Evolutionary conservation across 495 filamentous ascomycete genomes (phyloP).

Genomic region (Hypoxylon crocopeplum): DNA sequence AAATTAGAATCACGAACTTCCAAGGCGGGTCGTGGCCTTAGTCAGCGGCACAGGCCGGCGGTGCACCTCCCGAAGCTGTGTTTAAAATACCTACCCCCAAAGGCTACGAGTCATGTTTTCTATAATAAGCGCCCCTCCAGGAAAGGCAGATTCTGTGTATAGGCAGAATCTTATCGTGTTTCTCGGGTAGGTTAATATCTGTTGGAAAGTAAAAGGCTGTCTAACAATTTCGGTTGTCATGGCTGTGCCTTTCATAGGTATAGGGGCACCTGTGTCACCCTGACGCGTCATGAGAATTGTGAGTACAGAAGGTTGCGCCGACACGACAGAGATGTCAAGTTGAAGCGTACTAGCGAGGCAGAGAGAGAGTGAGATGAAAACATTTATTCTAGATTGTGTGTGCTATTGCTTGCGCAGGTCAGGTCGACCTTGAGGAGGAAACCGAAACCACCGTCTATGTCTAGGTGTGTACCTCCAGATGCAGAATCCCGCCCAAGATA

Average conservation of each 20-base stretch:
- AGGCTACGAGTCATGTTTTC: neutral
- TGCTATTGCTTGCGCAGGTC: constrained; percentile 28
- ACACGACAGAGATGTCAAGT: neutral
- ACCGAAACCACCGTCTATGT: constrained; percentile 23
- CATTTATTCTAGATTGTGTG: constrained; percentile 12
- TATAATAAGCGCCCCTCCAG: neutral
- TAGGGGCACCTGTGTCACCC: constrained; percentile 4
- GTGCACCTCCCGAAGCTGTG: constrained; percentile 4
- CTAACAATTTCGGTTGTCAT: no score
- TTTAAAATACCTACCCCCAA: neutral
- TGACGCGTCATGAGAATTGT: neutral
- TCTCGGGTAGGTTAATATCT: neutral
- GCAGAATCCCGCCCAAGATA: neutral
- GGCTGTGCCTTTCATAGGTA: no score
- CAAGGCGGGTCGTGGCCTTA: neutral
- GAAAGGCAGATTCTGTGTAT: constrained; percentile 10
- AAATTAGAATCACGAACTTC: neutral
- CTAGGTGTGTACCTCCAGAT: constrained; percentile 18
- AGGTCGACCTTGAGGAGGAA: constrained; percentile 7
- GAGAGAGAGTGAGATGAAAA: neutral
- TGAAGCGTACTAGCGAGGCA: neutral
- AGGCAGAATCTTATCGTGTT: neutral
- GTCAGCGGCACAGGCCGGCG: constrained; percentile 21
- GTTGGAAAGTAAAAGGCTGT: neutral
- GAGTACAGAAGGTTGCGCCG: neutral